Evolutionary conservation across 2,329 filamentous ascomycete species (phyloP).

Genomic region (Sporothrix curviconia): DNA sequence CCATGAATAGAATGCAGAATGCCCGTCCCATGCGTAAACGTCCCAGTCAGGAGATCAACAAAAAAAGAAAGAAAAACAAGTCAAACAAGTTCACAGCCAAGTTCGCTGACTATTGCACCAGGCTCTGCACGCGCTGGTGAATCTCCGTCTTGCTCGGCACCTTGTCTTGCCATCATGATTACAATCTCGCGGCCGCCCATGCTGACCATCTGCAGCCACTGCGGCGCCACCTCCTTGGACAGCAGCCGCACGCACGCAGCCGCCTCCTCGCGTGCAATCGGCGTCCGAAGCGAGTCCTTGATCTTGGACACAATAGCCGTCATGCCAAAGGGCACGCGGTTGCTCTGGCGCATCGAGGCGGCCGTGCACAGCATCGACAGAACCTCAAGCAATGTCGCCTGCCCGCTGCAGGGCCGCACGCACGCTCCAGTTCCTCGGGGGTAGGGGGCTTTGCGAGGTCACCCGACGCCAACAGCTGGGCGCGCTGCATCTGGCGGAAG

Average conservation of each 20-base stretch:
- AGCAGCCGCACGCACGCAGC: constrained; percentile 44
- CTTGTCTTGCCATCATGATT: constrained; percentile 42
- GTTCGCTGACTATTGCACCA: constrained; percentile 6
- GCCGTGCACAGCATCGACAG: constrained; percentile 58
- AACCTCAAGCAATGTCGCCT: constrained; percentile 60
- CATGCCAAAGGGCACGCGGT: constrained; percentile 60
- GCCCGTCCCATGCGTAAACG: not conserved
- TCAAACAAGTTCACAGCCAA: not conserved
- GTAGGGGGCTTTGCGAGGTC: constrained; percentile 37
- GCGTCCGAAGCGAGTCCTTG: constrained; percentile 57
- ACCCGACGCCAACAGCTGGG: constrained; percentile 35
- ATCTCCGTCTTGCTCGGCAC: constrained; percentile 31
- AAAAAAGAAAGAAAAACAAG: not conserved
- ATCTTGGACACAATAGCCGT: constrained; percentile 56
- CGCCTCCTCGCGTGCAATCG: constrained; percentile 48
- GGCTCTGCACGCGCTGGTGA: constrained; percentile 25
- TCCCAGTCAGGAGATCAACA: no score
- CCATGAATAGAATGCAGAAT: not conserved
- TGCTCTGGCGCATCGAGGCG: constrained; percentile 42
- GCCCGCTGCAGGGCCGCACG: constrained; percentile 60
- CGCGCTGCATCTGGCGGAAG: constrained; percentile 53
- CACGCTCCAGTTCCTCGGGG: constrained; percentile 48
- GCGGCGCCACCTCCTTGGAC: constrained; percentile 48
- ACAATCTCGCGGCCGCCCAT: constrained; percentile 51
- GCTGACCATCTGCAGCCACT: constrained; percentile 48